Conservation (phyloP, 1,284 basidiomycete genomes). For the Schizopora paradoxa region DNA sequence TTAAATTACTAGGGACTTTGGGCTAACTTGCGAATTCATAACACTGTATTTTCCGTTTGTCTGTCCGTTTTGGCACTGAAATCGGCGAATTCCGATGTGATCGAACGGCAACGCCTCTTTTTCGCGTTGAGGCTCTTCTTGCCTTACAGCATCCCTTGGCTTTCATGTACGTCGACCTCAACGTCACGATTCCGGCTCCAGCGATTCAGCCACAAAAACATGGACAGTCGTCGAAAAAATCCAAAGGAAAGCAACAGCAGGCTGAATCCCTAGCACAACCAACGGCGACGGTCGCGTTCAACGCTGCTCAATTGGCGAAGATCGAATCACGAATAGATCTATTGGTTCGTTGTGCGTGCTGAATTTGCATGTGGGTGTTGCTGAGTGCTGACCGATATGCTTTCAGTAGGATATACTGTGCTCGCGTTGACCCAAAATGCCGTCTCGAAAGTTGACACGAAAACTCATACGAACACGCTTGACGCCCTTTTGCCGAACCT, state of each 20-base stretch:
- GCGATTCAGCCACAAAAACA: slow-evolving; percentile 20
- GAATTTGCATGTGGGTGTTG: neutral
- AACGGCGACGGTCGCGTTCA: slow-evolving; percentile 25
- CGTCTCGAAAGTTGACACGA: slow-evolving; percentile 62
- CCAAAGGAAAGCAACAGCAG: slow-evolving; percentile 38
- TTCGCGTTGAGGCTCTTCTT: too few relatives aligned
- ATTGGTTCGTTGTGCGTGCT: slow-evolving; percentile 38
- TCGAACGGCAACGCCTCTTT: too few relatives aligned
- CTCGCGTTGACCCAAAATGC: slow-evolving; percentile 67
- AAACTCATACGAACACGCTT: slow-evolving; percentile 57
- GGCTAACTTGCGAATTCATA: too few relatives aligned
- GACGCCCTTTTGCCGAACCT: slow-evolving; percentile 48
- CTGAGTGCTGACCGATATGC: slow-evolving; percentile 17
- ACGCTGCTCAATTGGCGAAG: slow-evolving; percentile 34
- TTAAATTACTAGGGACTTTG: too few relatives aligned
- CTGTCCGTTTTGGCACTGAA: too few relatives aligned
- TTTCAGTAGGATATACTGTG: slow-evolving; percentile 73
- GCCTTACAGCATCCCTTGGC: too few relatives aligned
- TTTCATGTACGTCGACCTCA: slow-evolving; percentile 63
- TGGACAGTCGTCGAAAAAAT: slow-evolving; percentile 37
- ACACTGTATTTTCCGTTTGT: too few relatives aligned
- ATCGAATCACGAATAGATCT: slow-evolving; percentile 40
- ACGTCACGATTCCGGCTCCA: slow-evolving; percentile 39
- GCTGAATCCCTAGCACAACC: slow-evolving; percentile 18
- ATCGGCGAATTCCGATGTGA: too few relatives aligned